phyloP scores from a whole-genome alignment of 192 early-diverging fungal species.

The Coemansia sp. region DNA sequence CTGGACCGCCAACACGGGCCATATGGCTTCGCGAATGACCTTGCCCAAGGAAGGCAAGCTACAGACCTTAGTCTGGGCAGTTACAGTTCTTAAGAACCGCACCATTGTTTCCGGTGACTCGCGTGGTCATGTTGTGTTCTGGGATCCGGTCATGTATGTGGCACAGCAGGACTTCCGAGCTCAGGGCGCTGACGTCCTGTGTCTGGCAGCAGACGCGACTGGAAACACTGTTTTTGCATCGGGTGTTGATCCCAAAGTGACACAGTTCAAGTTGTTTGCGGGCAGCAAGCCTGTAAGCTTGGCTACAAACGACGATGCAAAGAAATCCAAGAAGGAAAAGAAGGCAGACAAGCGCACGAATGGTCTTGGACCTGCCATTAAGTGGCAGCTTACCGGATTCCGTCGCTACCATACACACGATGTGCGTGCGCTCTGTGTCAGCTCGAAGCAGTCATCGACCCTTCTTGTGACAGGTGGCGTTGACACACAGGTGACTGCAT shows the following conservation, averaged over 20 bases:
- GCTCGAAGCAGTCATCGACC: constrained; percentile 66
- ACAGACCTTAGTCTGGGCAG: constrained; percentile 88
- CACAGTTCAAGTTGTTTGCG: constrained; percentile 59
- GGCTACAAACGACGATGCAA: background rate
- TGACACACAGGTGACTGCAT: constrained; percentile 71
- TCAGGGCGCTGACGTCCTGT: constrained; percentile 88
- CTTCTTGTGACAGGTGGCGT: constrained; percentile 84
- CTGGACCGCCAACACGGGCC: constrained; percentile 62
- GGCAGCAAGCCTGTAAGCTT: constrained; percentile 28
- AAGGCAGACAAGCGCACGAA: background rate
- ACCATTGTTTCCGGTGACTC: constrained; percentile 91
- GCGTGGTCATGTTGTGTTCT: constrained; percentile 86
- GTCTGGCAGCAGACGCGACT: constrained; percentile 63
- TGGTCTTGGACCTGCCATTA: background rate
- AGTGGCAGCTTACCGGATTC: constrained; percentile 83
- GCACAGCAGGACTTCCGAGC: constrained; percentile 69
- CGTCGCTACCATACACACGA: constrained; percentile 94
- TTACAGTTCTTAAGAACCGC: constrained; percentile 65
- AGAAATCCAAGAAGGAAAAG: background rate
- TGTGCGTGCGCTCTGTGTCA: constrained; percentile 80
- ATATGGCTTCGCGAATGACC: constrained; percentile 68
- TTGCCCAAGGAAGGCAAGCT: constrained; percentile 68
- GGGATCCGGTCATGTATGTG: constrained; percentile 71
- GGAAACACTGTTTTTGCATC: constrained; percentile 80
- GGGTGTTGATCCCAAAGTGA: constrained; percentile 88